Evolutionary conservation across 768 basidiomycete genomes (phyloP).

Genomic region (Chalciporus piperatus): DNA sequence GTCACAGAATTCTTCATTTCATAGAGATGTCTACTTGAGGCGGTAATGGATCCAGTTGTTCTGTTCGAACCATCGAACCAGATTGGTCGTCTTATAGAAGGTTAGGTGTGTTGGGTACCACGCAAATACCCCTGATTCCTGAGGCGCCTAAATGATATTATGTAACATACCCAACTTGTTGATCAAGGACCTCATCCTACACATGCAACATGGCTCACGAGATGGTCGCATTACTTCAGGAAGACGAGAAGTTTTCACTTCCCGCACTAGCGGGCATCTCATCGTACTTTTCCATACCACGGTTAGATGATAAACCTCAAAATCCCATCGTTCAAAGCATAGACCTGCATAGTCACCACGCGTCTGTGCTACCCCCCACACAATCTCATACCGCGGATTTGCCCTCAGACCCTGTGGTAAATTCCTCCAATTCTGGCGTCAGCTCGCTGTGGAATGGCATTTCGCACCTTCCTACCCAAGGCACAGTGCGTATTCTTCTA

Average conservation of each 20-base stretch:
- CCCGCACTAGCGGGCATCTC: conserved; percentile 38
- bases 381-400: not conserved
- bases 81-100: too few relatives aligned
- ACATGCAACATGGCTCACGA: not conserved
- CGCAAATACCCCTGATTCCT: too few relatives aligned
- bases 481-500: conserved; percentile 13
- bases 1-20: conserved; percentile 23
- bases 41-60: too few relatives aligned
- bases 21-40: conserved; percentile 25
- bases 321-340: conserved; percentile 71
- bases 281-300: conserved; percentile 59
- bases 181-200: too few relatives aligned
- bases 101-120: too few relatives aligned
- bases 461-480: conserved; percentile 1
- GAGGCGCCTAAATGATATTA: too few relatives aligned
- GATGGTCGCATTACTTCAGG: conserved; percentile 11
- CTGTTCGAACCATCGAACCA: too few relatives aligned
- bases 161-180: not conserved
- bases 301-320: conserved; percentile 68
- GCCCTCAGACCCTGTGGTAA: not conserved
- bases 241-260: conserved; percentile 18
- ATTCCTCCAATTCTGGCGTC: not conserved
- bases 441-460: conserved; percentile 22
- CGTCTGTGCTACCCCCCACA: not conserved
- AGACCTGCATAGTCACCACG: conserved; percentile 19